phyloP scores from a whole-genome alignment of 352 stramenopile genomes.

The Thalassiosira gravida region DNA sequence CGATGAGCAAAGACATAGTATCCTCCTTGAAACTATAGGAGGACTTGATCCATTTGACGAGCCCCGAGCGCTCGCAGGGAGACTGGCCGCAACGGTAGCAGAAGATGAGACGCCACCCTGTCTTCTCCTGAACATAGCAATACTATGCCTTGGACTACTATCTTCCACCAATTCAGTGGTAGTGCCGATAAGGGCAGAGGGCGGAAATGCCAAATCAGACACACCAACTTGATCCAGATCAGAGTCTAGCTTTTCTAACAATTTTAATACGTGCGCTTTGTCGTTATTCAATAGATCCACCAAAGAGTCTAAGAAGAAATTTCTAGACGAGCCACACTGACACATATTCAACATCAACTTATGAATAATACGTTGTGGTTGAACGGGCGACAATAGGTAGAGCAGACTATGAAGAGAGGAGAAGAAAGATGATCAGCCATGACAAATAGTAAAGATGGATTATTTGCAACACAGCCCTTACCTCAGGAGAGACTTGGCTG shows the following conservation, averaged over 20 bases:
- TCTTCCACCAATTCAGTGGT: conserved; percentile 49
- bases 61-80: conserved; percentile 65
- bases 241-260: conserved; percentile 52
- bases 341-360: conserved; percentile 87
- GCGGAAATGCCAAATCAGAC: conserved; percentile 65
- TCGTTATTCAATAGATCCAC: conserved; percentile 76
- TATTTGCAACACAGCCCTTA: background rate
- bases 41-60: conserved; percentile 75
- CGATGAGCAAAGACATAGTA: conserved; percentile 88
- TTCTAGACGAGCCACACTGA: conserved; percentile 51
- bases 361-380: conserved; percentile 84
- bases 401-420: conserved; percentile 82
- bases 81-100: conserved; percentile 72
- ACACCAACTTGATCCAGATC: conserved; percentile 1
- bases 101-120: conserved; percentile 55
- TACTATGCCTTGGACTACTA: conserved; percentile 19
- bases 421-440: too few relatives aligned
- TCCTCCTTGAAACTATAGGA: conserved; percentile 89
- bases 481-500: conserved; percentile 74
- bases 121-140: conserved; percentile 60
- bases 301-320: conserved; percentile 67
- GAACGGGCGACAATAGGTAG: conserved; percentile 83
- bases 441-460: background rate
- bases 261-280: conserved; percentile 38
- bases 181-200: conserved; percentile 73